Percentiles rank a stretch among this genome's conserved stretches.
phyloP scores from a whole-genome alignment of 2,329 filamentous ascomycete genomes.

The Botryotinia calthae region DNA sequence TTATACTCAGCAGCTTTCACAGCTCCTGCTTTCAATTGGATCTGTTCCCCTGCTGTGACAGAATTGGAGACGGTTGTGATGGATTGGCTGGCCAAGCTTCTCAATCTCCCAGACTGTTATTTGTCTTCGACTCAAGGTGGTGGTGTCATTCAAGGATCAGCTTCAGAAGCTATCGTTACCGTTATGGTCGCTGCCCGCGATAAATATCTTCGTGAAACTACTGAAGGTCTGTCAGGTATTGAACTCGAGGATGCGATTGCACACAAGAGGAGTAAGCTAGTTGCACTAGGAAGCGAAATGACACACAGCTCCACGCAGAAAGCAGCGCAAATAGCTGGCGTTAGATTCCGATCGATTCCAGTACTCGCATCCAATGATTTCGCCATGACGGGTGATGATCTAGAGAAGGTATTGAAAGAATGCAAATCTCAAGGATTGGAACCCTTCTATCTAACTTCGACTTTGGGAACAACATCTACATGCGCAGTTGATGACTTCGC shows the following conservation, averaged over 20 bases:
- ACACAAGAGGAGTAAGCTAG: conserved; percentile 65
- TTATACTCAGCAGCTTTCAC: conserved; percentile 88
- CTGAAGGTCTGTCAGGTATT: conserved; percentile 49
- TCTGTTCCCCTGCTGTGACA: conserved; percentile 87
- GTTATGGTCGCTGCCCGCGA: conserved; percentile 86
- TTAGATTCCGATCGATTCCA: conserved; percentile 71
- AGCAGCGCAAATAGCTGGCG: conserved; percentile 79
- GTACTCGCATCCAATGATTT: conserved; percentile 63
- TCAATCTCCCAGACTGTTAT: conserved; percentile 72
- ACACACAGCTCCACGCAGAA: conserved; percentile 85
- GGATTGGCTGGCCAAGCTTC: conserved; percentile 81
- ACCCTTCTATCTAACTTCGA: conserved; percentile 83
- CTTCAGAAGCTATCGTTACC: conserved; percentile 82
- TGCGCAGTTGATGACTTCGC: conserved; percentile 82
- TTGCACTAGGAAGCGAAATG: conserved; percentile 76
- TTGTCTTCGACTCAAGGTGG: conserved; percentile 72
- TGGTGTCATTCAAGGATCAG: conserved; percentile 91
- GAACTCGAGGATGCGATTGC: conserved; percentile 70
- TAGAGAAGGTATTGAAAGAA: conserved; percentile 61
- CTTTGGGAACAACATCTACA: conserved; percentile 81
- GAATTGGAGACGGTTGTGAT: conserved; percentile 91
- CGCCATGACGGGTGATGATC: conserved; percentile 62
- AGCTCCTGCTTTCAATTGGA: conserved; percentile 94
- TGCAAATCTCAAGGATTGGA: conserved; percentile 68
- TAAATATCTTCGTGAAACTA: conserved; percentile 64